These are phyloP conservation scores for Polyplosphaeria fusca DNA, from an alignment of 495 filamentous ascomycete species.

Conservation along the genomic window DNA sequence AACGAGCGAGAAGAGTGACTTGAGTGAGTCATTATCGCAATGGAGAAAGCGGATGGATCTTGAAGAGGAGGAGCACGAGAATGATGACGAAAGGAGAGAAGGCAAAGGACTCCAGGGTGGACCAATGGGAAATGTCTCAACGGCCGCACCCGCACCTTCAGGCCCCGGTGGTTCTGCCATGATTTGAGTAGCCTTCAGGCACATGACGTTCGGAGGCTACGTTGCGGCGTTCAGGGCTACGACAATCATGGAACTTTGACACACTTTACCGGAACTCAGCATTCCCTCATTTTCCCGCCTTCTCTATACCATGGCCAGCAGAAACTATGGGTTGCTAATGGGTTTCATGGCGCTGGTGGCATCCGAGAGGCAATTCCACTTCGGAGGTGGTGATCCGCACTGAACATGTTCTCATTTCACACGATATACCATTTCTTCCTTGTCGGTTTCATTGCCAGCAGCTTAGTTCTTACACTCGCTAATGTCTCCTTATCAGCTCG, in stretches of 20 bases:
- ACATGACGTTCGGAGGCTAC: background rate
- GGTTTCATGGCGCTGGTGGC: too few species aligned
- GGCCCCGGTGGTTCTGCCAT: conserved; percentile 25
- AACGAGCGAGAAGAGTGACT: conserved; percentile 39
- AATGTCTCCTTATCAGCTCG: background rate
- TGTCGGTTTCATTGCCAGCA: too few species aligned
- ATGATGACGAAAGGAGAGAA: background rate
- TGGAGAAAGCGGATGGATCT: conserved; percentile 38
- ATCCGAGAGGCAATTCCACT: too few species aligned
- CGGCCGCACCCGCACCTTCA: conserved; percentile 6
- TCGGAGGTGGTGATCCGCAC: too few species aligned
- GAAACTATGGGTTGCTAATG: too few species aligned
- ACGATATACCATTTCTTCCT: too few species aligned
- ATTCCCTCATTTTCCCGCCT: too few species aligned
- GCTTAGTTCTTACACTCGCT: background rate
- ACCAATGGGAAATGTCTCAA: background rate
- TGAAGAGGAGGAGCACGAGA: conserved; percentile 29
- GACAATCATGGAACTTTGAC: too few species aligned
- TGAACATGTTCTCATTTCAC: too few species aligned
- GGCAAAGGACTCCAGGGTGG: background rate
- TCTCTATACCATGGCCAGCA: too few species aligned
- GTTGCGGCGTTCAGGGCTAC: too few species aligned
- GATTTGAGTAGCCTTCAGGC: conserved; percentile 20
- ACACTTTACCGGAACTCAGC: too few species aligned
- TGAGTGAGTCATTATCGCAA: conserved; percentile 32